These are phyloP conservation scores for Gynandropsis gynandra DNA, from an alignment of 345 rosid genomes.

Conservation along the genomic window DNA sequence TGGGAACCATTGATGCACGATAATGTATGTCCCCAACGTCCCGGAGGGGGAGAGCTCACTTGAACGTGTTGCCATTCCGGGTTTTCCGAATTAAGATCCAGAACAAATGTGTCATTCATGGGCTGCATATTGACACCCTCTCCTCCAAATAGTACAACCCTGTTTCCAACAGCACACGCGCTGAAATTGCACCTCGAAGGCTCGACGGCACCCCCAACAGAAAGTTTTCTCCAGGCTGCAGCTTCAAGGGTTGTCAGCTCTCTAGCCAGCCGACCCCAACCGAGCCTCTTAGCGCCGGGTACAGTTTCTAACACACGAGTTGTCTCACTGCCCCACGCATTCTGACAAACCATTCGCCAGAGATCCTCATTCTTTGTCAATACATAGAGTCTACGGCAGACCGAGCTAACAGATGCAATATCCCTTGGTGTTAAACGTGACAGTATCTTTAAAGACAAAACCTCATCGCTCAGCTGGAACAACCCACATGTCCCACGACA, in stretches of 20 bases:
- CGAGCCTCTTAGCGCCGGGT: constrained; percentile 76
- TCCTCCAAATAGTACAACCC: constrained; percentile 83
- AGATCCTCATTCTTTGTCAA: constrained; percentile 77
- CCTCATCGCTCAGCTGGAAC: constrained; percentile 69
- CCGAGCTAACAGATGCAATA: constrained; percentile 72
- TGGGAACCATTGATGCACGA: constrained; percentile 75
- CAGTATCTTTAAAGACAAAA: constrained; percentile 59
- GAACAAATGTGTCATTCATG: constrained; percentile 83
- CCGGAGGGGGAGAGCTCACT: constrained; percentile 88
- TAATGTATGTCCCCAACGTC: constrained; percentile 87
- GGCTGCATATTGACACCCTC: constrained; percentile 96
- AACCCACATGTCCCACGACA: constrained; percentile 60
- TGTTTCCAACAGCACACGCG: constrained; percentile 84
- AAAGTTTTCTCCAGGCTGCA: constrained; percentile 80
- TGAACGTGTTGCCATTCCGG: constrained; percentile 83
- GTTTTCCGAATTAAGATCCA: constrained; percentile 64
- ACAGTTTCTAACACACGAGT: constrained; percentile 67
- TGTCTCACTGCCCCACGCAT: constrained; percentile 83
- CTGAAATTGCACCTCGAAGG: constrained; percentile 87
- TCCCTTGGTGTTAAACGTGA: constrained; percentile 78
- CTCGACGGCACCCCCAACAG: constrained; percentile 83
- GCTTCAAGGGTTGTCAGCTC: constrained; percentile 88
- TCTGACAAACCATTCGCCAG: constrained; percentile 86
- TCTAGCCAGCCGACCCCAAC: constrained; percentile 79
- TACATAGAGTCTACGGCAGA: constrained; percentile 53